Evolutionary conservation across 805 yeast species (phyloP).

Genomic region (Grigorovia jiainica): DNA sequence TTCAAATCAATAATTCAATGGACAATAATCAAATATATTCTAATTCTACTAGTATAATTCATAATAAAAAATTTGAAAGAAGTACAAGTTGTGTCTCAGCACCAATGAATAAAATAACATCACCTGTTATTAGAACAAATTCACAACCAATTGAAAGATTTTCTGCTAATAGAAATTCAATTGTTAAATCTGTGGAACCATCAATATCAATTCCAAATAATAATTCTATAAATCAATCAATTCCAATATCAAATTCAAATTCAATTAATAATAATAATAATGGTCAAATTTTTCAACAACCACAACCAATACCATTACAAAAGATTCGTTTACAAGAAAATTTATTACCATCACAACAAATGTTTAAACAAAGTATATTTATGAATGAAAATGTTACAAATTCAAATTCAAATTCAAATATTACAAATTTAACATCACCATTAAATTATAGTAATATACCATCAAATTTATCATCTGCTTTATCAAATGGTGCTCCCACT

Average conservation of each 20-base stretch:
- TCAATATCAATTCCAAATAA: neutral
- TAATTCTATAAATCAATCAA: too few relatives aligned
- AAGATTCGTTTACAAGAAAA: neutral
- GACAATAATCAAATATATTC: neutral
- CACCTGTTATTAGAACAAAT: neutral
- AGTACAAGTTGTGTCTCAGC: conserved; percentile 1
- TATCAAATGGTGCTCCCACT: neutral
- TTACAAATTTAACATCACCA: neutral
- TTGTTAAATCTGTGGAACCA: neutral
- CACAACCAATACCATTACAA: neutral
- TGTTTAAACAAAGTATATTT: conserved; percentile 2
- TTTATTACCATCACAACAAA: neutral
- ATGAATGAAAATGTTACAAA: neutral
- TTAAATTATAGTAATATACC: neutral
- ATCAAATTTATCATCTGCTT: neutral
- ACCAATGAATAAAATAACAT: neutral
- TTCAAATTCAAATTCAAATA: neutral
- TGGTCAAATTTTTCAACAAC: neutral
- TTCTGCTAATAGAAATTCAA: neutral
- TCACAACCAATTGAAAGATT: too few relatives aligned
- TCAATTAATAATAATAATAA: neutral
- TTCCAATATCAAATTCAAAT: neutral
- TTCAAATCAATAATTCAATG: neutral
- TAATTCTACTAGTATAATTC: neutral
- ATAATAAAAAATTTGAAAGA: neutral